Evolutionary conservation across 768 basidiomycete species (phyloP).

Genomic region (Terana coerulea): DNA sequence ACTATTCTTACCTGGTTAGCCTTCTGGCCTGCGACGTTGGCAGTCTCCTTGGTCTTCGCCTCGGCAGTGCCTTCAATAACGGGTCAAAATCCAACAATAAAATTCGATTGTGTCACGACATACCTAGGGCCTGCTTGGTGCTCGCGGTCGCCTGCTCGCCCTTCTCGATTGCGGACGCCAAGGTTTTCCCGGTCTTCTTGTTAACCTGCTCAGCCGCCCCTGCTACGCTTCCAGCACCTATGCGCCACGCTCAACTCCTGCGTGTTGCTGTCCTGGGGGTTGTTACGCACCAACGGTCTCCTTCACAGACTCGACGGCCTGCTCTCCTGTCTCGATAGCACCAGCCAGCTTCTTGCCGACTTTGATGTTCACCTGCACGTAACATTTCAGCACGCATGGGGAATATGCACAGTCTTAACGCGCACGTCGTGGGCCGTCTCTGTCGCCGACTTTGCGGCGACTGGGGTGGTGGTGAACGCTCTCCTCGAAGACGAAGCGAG

Average conservation of each 20-base stretch:
- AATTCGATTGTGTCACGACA: neutral
- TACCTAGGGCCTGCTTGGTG: conserved; percentile 36
- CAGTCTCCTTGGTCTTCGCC: conserved; percentile 32
- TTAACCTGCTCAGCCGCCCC: conserved; percentile 29
- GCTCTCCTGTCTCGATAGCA: conserved; percentile 38
- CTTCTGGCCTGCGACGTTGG: conserved; percentile 33
- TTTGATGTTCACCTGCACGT: conserved; percentile 36
- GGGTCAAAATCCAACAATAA: neutral
- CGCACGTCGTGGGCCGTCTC: conserved; percentile 35
- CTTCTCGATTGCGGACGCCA: conserved; percentile 40
- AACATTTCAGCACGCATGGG: neutral
- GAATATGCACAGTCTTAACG: too few relatives aligned
- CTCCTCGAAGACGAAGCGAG: conserved; percentile 18
- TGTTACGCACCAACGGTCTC: conserved; percentile 28
- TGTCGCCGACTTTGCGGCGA: conserved; percentile 31
- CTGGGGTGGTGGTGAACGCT: conserved; percentile 32
- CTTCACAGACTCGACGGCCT: conserved; percentile 35
- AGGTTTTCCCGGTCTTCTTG: conserved; percentile 34
- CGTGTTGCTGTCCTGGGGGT: neutral
- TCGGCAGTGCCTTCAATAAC: neutral
- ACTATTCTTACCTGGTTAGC: conserved; percentile 32
- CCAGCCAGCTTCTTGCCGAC: conserved; percentile 35
- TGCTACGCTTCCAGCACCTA: conserved; percentile 2
- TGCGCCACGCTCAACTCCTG: neutral
- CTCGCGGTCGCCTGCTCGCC: conserved; percentile 37